These are phyloP conservation scores for Gloeostereum incarnatum DNA, from an alignment of 768 basidiomycete species.

Conservation along the genomic window DNA sequence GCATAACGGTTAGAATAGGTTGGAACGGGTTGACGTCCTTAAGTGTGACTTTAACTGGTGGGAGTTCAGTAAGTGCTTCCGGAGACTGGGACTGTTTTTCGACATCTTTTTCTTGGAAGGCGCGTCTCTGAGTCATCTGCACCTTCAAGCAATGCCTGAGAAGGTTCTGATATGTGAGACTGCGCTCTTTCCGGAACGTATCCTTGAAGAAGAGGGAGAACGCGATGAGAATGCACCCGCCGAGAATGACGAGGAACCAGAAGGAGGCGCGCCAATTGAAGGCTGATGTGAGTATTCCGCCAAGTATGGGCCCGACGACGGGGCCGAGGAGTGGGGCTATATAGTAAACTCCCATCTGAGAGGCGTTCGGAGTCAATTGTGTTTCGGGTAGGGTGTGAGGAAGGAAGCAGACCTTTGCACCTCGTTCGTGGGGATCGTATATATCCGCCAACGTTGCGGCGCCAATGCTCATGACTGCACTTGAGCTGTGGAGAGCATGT, in stretches of 20 bases:
- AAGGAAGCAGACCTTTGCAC: slow-evolving; percentile 34
- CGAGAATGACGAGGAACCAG: slow-evolving; percentile 69
- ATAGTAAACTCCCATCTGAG: slow-evolving; percentile 70
- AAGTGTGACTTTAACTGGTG: slow-evolving; percentile 41
- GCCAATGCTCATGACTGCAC: slow-evolving; percentile 62
- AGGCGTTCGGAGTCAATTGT: neutral
- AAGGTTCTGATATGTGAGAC: slow-evolving; percentile 66
- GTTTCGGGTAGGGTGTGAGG: neutral
- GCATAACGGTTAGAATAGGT: slow-evolving; percentile 50
- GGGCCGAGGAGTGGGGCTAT: slow-evolving; percentile 73
- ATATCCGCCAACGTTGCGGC: slow-evolving; percentile 75
- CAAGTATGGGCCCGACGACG: slow-evolving; percentile 62
- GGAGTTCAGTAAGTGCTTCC: slow-evolving; percentile 7
- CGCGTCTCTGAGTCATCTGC: slow-evolving; percentile 17
- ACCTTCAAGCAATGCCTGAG: slow-evolving; percentile 32
- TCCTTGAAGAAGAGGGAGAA: slow-evolving; percentile 71
- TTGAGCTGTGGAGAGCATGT: slow-evolving; percentile 30
- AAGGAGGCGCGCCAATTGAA: slow-evolving; percentile 78
- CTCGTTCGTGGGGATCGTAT: slow-evolving; percentile 65
- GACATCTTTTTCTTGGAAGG: slow-evolving; percentile 5
- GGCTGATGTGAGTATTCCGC: slow-evolving; percentile 55
- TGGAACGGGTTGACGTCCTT: slow-evolving; percentile 69
- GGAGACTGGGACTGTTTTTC: slow-evolving; percentile 7
- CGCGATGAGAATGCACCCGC: slow-evolving; percentile 38
- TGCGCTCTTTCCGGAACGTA: slow-evolving; percentile 78